Conservation (phyloP, 441 rosid species). For the Populus trichocarpa region DNA sequence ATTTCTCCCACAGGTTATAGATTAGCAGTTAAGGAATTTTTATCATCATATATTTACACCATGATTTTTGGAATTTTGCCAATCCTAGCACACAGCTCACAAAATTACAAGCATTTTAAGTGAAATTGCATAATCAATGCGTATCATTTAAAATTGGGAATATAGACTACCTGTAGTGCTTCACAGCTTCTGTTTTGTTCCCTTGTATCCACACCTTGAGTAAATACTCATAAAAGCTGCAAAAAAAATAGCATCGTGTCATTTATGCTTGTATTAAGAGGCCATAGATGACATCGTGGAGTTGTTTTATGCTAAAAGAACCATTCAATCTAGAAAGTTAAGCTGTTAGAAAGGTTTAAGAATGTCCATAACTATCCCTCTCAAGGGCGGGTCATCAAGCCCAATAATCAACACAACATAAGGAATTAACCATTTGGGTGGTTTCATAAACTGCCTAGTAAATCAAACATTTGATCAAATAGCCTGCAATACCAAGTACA, state of each 20-base stretch:
- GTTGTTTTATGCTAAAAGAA: background rate
- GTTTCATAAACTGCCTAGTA: background rate
- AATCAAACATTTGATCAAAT: background rate
- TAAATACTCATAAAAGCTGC: slow-evolving; percentile 97
- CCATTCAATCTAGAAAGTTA: background rate
- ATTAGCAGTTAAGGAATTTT: background rate
- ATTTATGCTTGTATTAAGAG: background rate
- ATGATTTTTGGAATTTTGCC: background rate
- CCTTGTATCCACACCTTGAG: slow-evolving; percentile 99
- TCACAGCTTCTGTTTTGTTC: slow-evolving; percentile 69
- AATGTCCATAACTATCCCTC: background rate
- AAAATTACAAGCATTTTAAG: background rate
- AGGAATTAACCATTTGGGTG: background rate
- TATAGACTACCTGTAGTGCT: slow-evolving; percentile 62
- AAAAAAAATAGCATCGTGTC: background rate
- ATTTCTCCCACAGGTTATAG: background rate
- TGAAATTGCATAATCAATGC: background rate
- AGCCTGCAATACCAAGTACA: background rate
- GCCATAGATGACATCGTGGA: background rate
- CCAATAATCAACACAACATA: background rate
- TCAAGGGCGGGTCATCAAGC: background rate
- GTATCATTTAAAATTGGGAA: background rate
- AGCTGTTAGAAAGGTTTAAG: background rate
- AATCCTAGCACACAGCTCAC: background rate
- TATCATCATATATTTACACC: background rate